Evolutionary conservation across 306 rosid species (phyloP).

Genomic region (Argentina anserina): DNA sequence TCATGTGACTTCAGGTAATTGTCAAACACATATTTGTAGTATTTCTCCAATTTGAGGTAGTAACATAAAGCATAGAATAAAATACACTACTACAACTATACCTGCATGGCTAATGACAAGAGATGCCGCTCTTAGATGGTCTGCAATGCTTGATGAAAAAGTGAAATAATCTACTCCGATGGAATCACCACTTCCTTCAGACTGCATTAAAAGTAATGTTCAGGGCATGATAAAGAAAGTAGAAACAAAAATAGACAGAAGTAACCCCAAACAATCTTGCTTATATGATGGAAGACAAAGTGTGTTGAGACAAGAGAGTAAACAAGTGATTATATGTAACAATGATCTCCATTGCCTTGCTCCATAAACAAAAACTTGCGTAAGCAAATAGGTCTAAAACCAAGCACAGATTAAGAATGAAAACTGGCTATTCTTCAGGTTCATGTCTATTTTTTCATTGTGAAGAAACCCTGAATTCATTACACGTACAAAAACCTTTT

Average conservation of each 20-base stretch:
- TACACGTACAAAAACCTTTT: neutral
- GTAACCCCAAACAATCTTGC: neutral
- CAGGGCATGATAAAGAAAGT: neutral
- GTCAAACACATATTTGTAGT: neutral
- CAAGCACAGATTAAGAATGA: neutral
- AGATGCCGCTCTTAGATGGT: slow-evolving; percentile 72
- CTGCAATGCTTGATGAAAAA: slow-evolving; percentile 88
- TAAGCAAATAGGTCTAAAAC: neutral
- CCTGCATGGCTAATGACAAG: slow-evolving; percentile 90
- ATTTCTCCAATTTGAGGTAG: neutral
- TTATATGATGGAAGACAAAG: no score
- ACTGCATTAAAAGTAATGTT: slow-evolving; percentile 31
- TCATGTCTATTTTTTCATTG: neutral
- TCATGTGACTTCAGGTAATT: neutral
- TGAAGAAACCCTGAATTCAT: neutral
- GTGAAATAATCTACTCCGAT: slow-evolving; percentile 68
- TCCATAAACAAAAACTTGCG: no score
- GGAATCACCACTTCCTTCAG: slow-evolving; percentile 52
- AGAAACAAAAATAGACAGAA: neutral
- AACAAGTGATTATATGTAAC: neutral
- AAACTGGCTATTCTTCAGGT: neutral
- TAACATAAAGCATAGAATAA: no score
- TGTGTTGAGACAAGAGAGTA: neutral
- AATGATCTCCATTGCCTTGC: neutral
- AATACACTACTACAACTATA: slow-evolving; percentile 20